These are phyloP conservation scores for Phalaenopsis aphrodite DNA, from an alignment of 106 monocot species.

Conservation along the genomic window DNA sequence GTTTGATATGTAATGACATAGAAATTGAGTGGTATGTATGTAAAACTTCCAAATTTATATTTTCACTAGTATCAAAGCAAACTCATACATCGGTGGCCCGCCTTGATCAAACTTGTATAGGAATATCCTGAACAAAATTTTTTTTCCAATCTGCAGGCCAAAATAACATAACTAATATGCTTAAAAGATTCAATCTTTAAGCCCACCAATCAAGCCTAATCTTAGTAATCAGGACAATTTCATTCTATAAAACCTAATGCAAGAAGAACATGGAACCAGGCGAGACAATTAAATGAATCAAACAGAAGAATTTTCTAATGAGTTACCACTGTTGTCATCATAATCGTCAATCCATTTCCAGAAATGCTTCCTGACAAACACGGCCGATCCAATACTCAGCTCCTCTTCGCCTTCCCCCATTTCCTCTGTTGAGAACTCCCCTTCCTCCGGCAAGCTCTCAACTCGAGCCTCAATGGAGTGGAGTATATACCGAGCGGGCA, in stretches of 20 bases:
- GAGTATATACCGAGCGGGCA: conserved; percentile 61
- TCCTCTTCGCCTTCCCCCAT: conserved; percentile 34
- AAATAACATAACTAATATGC: not conserved
- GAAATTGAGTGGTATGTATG: too few relatives aligned
- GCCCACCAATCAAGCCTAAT: not conserved
- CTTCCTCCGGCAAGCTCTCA: conserved; percentile 69
- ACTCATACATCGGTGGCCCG: too few relatives aligned
- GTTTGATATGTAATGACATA: too few relatives aligned
- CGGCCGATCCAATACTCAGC: conserved; percentile 6
- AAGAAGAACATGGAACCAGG: not conserved
- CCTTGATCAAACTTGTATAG: too few relatives aligned
- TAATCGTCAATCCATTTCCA: conserved; percentile 67
- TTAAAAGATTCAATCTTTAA: too few relatives aligned
- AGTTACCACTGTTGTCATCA: not conserved
- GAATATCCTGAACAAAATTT: too few relatives aligned
- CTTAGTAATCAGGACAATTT: not conserved
- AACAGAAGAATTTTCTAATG: not conserved
- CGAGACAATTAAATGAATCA: not conserved
- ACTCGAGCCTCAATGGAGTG: conserved; percentile 65
- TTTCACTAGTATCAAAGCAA: too few relatives aligned
- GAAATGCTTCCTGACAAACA: conserved; percentile 67
- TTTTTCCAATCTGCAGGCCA: not conserved
- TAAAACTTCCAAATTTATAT: too few relatives aligned
- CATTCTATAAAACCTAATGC: not conserved
- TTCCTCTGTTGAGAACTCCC: conserved; percentile 84